phyloP scores from a whole-genome alignment of 2,329 filamentous ascomycete genomes.

The Nannizziopsis barbatae region DNA sequence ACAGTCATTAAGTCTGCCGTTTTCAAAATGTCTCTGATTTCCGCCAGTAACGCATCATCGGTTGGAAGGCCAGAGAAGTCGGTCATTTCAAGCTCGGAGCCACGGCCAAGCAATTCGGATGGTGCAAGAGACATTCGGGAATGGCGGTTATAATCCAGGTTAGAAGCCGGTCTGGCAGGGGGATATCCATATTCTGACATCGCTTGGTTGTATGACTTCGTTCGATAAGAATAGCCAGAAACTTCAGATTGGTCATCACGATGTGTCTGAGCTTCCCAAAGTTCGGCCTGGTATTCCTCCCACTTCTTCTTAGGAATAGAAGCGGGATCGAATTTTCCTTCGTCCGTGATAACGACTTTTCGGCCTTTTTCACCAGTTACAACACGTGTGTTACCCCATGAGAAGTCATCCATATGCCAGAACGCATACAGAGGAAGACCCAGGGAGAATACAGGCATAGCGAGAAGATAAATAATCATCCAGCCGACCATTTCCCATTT shows the following conservation, averaged over 20 bases:
- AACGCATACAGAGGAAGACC: slow-evolving; percentile 86
- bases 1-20: slow-evolving; percentile 94
- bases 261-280: slow-evolving; percentile 92
- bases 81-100: slow-evolving; percentile 58
- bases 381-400: slow-evolving; percentile 97
- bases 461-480: slow-evolving; percentile 93
- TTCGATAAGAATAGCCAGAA: slow-evolving; percentile 90
- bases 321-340: slow-evolving; percentile 91
- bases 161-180: slow-evolving; percentile 49
- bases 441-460: slow-evolving; percentile 84
- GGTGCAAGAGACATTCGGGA: slow-evolving; percentile 72
- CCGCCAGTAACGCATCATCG: slow-evolving; percentile 79
- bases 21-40: slow-evolving; percentile 86
- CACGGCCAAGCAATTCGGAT: slow-evolving; percentile 46
- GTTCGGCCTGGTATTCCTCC: slow-evolving; percentile 97
- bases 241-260: slow-evolving; percentile 73
- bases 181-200: slow-evolving; percentile 63
- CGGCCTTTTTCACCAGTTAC: slow-evolving; percentile 88
- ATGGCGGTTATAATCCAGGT: slow-evolving; percentile 47
- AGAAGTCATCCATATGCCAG: slow-evolving; percentile 99
- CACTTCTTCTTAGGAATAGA: slow-evolving; percentile 96
- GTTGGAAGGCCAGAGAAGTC: slow-evolving; percentile 66
- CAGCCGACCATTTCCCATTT: slow-evolving; percentile 99
- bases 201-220: slow-evolving; percentile 55
- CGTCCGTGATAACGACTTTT: slow-evolving; percentile 86